Evolutionary conservation across 495 filamentous ascomycete genomes (phyloP), one percentile per base, ranked within the genome.

Genomic region (Xylaria bambusicola): DNA sequence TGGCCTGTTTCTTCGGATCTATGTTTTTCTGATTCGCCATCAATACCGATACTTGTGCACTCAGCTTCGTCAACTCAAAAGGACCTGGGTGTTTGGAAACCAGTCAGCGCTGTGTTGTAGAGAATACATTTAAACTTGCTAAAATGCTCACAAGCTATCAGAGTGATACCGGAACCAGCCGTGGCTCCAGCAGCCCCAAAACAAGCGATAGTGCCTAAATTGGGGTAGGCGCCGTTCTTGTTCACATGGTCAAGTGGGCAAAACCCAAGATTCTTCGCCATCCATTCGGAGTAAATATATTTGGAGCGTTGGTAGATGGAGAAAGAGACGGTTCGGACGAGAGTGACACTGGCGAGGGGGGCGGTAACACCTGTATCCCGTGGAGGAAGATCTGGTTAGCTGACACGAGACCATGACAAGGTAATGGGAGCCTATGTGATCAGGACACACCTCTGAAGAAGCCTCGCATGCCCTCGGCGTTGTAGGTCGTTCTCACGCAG

Each of bases 11-110:
- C 49, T 70, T 63, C 13, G 73, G 72, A 36, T 71, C 71, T 6
- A 76, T 74, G 15, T 87, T 75, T 62, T 81, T 84, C 72, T 84
- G 83, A 47, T 87, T 85, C 38, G 84, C 88, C 78, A 96, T 86
- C 60, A 96, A 74, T n/a, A 94, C 86, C 0, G 92, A 93, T 10
- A 94, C 78, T 71, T 97, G 93, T 13, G 92, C 91, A 55, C 89
- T 93, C 52, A 96, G 82, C 75, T 97, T 97, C 26, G 93, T 94
- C 61, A 97, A 79, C 74, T 97, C 93, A 69, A 97, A 96, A 24
- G 93, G 93, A 69, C 91, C 91, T 95, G 61, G 33, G 50, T 24
- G n/a, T n/a, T 62, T 61, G 23, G 24, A 38, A 35, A 50, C 36
- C 58, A 41, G 44, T 61, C 41, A 61, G 35, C 36, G 50, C 13